Conservation (phyloP, 768 basidiomycete species). For the Pleurotus platypus region DNA sequence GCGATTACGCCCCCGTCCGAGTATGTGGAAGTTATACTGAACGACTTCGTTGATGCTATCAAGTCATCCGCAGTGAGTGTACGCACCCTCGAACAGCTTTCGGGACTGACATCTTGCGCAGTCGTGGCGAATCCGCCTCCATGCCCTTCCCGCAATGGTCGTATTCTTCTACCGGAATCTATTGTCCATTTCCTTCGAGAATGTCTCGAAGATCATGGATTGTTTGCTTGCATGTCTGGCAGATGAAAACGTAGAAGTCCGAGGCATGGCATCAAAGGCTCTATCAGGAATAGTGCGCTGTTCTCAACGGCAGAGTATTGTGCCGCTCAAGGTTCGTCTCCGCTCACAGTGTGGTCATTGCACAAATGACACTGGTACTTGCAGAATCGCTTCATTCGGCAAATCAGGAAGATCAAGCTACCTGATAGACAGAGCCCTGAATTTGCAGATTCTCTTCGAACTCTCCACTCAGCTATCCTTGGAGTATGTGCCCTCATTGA, state of each 20-base stretch:
- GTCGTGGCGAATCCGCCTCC: constrained; percentile 90
- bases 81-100: constrained; percentile 10
- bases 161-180: constrained; percentile 92
- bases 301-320: constrained; percentile 84
- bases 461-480: constrained; percentile 84
- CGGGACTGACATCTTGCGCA: constrained; percentile 41
- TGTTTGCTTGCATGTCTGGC: constrained; percentile 78
- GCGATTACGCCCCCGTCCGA: constrained; percentile 71
- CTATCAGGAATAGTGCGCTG: constrained; percentile 85
- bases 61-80: constrained; percentile 68
- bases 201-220: constrained; percentile 73
- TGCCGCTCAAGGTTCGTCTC: constrained; percentile 67
- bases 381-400: constrained; percentile 76
- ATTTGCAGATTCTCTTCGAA: constrained; percentile 70
- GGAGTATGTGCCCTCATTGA: constrained; percentile 89
- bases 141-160: constrained; percentile 83
- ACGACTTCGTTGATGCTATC: constrained; percentile 65
- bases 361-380: no score
- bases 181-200: constrained; percentile 64
- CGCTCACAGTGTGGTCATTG: no score
- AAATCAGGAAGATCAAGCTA: constrained; percentile 57
- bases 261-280: constrained; percentile 86
- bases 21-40: constrained; percentile 57
- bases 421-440: constrained; percentile 65
- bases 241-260: constrained; percentile 91